These are phyloP conservation scores for Elsinoe perseae DNA, from an alignment of 2,329 filamentous ascomycete species.

Conservation along the genomic window DNA sequence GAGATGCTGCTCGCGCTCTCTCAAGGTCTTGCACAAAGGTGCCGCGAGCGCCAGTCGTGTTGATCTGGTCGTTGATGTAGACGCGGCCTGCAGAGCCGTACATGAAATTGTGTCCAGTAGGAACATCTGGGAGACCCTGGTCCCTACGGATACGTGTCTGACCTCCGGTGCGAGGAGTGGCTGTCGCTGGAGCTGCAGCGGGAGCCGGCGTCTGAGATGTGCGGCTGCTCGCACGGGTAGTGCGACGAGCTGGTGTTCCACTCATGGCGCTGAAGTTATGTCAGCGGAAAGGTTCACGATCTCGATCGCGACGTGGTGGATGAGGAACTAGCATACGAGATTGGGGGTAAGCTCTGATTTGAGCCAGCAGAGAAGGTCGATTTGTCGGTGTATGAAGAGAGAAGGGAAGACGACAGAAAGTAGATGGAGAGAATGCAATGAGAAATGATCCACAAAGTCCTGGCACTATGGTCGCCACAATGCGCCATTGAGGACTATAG, in stretches of 20 bases:
- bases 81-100: slow-evolving; percentile 33
- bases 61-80: slow-evolving; percentile 27
- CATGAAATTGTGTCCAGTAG: slow-evolving; percentile 26
- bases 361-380: background rate
- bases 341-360: background rate
- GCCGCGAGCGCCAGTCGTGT: slow-evolving; percentile 9
- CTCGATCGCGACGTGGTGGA: no score
- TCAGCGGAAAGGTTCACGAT: background rate
- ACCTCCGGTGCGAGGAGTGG: slow-evolving; percentile 16
- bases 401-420: background rate
- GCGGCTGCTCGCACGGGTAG: slow-evolving; percentile 24
- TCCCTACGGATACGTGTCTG: slow-evolving; percentile 20
- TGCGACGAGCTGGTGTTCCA: slow-evolving; percentile 23
- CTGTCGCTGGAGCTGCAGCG: slow-evolving; percentile 17
- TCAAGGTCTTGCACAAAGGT: background rate
- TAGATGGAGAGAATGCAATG: background rate
- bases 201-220: slow-evolving; percentile 22
- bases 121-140: slow-evolving; percentile 18
- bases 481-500: background rate
- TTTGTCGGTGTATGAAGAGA: background rate
- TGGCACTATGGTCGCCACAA: background rate
- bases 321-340: background rate
- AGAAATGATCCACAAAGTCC: background rate
- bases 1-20: background rate
- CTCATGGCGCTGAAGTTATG: slow-evolving; percentile 14